phyloP scores from a whole-genome alignment of 345 rosid species.

The Camelina hispida region DNA sequence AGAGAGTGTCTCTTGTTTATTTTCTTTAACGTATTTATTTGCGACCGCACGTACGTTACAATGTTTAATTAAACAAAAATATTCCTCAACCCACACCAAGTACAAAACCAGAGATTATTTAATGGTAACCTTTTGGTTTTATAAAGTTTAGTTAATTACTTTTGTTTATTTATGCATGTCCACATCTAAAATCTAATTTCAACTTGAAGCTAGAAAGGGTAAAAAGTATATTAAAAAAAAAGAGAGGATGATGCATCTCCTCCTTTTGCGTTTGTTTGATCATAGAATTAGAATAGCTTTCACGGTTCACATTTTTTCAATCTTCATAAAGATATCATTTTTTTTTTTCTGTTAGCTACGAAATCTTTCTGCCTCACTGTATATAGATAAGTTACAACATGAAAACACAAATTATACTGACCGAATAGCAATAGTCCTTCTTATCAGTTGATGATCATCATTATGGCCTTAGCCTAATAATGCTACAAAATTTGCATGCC shows the following conservation, averaged over 20 bases:
- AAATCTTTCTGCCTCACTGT: too few species aligned
- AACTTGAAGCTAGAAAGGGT: background rate
- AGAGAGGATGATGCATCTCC: constrained; percentile 2
- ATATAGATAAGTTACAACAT: too few species aligned
- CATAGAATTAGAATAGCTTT: constrained; percentile 1
- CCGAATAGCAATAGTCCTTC: too few species aligned
- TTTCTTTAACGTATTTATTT: too few species aligned
- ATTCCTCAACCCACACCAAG: too few species aligned
- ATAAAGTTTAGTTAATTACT: background rate
- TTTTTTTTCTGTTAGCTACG: background rate
- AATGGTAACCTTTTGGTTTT: background rate
- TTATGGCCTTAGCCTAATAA: too few species aligned
- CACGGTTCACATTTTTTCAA: constrained; percentile 5
- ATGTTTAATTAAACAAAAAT: too few species aligned
- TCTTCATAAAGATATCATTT: background rate
- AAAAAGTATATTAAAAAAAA: background rate
- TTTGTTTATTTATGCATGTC: background rate
- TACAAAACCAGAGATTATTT: background rate
- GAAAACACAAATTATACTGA: too few species aligned
- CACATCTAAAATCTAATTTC: background rate
- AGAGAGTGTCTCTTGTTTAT: too few species aligned
- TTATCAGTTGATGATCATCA: too few species aligned
- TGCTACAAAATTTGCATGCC: background rate
- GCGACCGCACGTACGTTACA: too few species aligned
- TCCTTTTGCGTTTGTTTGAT: background rate